phyloP scores from a whole-genome alignment of 2,329 filamentous ascomycete species.

The Pseudocercospora fijiensis region DNA sequence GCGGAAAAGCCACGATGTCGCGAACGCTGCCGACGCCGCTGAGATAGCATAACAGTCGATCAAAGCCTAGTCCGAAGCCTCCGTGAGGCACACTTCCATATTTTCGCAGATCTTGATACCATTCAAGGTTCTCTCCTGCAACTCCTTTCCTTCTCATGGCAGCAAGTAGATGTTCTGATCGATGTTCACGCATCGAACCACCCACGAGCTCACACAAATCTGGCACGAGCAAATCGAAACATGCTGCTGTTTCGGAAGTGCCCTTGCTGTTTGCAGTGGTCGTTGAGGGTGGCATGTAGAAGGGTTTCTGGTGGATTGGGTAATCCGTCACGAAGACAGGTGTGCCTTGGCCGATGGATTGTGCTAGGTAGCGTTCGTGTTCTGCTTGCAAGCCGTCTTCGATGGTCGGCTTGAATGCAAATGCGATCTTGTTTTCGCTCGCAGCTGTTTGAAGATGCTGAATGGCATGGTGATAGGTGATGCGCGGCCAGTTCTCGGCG shows the following conservation, averaged over 20 bases:
- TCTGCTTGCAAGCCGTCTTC: constrained; percentile 77
- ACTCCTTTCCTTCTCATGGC: constrained; percentile 72
- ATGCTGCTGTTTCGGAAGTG: constrained; percentile 66
- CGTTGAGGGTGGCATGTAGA: constrained; percentile 72
- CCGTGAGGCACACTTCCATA: constrained; percentile 93
- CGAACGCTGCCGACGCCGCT: constrained; percentile 77
- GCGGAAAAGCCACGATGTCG: constrained; percentile 82
- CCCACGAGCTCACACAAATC: constrained; percentile 84
- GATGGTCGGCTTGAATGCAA: constrained; percentile 70
- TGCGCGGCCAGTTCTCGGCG: constrained; percentile 75
- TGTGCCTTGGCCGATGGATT: constrained; percentile 58
- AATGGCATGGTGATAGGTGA: constrained; percentile 81
- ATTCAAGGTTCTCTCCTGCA: constrained; percentile 56
- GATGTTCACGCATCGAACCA: constrained; percentile 85
- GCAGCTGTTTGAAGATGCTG: constrained; percentile 59
- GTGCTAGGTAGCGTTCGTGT: constrained; percentile 86
- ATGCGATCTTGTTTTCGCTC: constrained; percentile 47
- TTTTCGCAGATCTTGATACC: constrained; percentile 84
- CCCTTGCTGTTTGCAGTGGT: constrained; percentile 18
- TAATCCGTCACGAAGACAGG: constrained; percentile 94
- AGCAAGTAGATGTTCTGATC: constrained; percentile 63
- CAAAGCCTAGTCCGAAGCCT: constrained; percentile 87
- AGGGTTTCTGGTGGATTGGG: constrained; percentile 84
- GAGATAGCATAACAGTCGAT: constrained; percentile 80
- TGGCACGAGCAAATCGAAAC: constrained; percentile 86